Evolutionary conservation across 2,329 filamentous ascomycete genomes (phyloP).

Genomic region (Dryadomyces sulphureus): DNA sequence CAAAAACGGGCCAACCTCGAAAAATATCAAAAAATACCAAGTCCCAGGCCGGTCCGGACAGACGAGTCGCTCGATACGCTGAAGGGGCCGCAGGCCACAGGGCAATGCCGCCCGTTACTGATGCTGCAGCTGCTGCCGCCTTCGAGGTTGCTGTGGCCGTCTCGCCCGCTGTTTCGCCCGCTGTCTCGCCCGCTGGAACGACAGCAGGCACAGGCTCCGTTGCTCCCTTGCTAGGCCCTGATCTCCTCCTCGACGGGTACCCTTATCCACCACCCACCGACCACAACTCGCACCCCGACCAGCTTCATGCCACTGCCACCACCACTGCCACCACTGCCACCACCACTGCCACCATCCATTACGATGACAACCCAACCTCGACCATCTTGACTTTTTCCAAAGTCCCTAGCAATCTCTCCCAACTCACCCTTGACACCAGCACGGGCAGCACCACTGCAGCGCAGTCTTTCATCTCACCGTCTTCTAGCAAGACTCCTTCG

Average conservation of each 20-base stretch:
- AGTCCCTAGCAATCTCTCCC: constrained; percentile 24
- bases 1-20: too few relatives aligned
- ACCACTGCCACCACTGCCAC: not conserved
- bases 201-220: constrained; percentile 2
- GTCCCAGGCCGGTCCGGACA: not conserved
- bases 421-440: constrained; percentile 15
- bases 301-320: not conserved
- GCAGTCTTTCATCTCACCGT: not conserved
- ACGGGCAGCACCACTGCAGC: not conserved
- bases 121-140: not conserved
- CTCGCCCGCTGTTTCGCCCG: not conserved
- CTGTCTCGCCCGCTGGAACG: not conserved
- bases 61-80: not conserved
- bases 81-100: not conserved
- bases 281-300: not conserved
- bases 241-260: not conserved
- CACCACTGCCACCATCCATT: not conserved
- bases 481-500: constrained; percentile 7
- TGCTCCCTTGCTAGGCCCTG: not conserved
- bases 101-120: not conserved
- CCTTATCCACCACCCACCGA: not conserved
- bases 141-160: constrained; percentile 2
- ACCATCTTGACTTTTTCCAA: constrained; percentile 24
- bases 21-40: not conserved
- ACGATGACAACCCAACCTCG: constrained; percentile 3